These are phyloP conservation scores for Fennellomyces sp. DNA, from an alignment of 371 early-diverging fungal species.

Conservation along the genomic window DNA sequence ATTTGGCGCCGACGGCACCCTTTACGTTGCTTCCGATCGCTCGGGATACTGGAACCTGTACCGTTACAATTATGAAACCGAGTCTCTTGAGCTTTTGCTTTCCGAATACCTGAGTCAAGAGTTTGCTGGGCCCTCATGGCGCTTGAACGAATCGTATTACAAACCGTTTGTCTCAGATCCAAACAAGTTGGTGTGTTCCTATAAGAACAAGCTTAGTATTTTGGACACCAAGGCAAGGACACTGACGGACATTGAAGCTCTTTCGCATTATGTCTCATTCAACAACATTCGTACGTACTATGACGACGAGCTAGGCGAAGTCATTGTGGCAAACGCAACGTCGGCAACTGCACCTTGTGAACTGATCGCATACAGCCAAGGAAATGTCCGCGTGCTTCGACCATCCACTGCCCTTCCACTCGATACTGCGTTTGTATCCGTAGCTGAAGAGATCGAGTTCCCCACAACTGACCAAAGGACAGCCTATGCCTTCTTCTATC, in stretches of 20 bases:
- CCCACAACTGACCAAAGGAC: constrained; percentile 51
- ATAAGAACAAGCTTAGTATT: constrained; percentile 48
- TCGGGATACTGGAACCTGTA: constrained; percentile 77
- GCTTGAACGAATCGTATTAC: constrained; percentile 38
- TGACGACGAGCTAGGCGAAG: constrained; percentile 31
- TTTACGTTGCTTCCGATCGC: constrained; percentile 72
- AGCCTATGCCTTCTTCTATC: constrained; percentile 67
- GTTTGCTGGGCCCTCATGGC: constrained; percentile 56
- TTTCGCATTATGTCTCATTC: constrained; percentile 35
- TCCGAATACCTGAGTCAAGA: constrained; percentile 54
- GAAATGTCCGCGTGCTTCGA: constrained; percentile 19
- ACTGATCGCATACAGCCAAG: constrained; percentile 21
- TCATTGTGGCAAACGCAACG: constrained; percentile 34
- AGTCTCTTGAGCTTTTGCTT: constrained; percentile 40
- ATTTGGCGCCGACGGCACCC: constrained; percentile 56
- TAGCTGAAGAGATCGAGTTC: constrained; percentile 66
- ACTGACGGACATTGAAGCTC: constrained; percentile 37
- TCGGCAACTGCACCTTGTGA: constrained; percentile 27
- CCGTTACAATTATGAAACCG: constrained; percentile 33
- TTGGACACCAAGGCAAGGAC: constrained; percentile 50
- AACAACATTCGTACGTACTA: constrained; percentile 29
- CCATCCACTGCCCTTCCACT: constrained; percentile 23
- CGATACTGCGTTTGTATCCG: constrained; percentile 56
- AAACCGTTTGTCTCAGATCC: constrained; percentile 46
- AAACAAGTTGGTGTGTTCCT: constrained; percentile 39